Evolutionary conservation across 2,329 filamentous ascomycete species (phyloP), one percentile per base, ranked within the genome.

Genomic region (Sporothrix curviconia): DNA sequence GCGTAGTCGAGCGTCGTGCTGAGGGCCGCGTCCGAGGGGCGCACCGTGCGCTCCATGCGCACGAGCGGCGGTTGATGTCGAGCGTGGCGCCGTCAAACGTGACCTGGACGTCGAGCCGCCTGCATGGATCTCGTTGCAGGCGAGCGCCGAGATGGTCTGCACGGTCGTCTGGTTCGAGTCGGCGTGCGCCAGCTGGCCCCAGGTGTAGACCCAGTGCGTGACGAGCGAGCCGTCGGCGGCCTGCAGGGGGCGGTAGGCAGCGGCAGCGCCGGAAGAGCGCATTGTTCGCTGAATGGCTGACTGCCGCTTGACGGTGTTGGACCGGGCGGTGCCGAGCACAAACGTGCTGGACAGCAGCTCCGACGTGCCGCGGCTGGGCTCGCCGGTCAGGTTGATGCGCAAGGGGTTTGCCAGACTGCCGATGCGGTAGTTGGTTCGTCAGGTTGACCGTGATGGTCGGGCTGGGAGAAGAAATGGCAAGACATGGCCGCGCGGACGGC

Each of bases 51-150:
- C n/a, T 70, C 67, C 7, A 66, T 53, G 7, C 64, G 60, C 3
- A 61, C 53, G 1, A 71, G 71, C 1, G 68, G 66, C 6, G 60
- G 46, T 70, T 66, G 30, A 75, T 66, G 2, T 34, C 28, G 12
- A 68, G 58, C 4, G 36, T 39, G 4, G 60, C 2, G 3, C 65
- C 64, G 9, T 58, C 11, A 44, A 68, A 66, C 14, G 56, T 59
- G 3, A 52, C 52, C n/a, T 32, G 46, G 7, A 60, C 61, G 51
- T 62, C 63, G 19, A 67, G 58, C n/a, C 60, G 60, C n/a, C 28
- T 63, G 40, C 51, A 60, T 56, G 3, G 61, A 58, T n/a, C 62
- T 74, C 72, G 62, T 75, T 75, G 61, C 72, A 75, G 19, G 67
- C 67, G 55, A 74, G 56, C 5, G 68, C 70, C 5, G 66, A 67